These are phyloP conservation scores for Zasmidium angulare DNA, from an alignment of 2,329 filamentous ascomycete genomes.

Conservation along the genomic window DNA sequence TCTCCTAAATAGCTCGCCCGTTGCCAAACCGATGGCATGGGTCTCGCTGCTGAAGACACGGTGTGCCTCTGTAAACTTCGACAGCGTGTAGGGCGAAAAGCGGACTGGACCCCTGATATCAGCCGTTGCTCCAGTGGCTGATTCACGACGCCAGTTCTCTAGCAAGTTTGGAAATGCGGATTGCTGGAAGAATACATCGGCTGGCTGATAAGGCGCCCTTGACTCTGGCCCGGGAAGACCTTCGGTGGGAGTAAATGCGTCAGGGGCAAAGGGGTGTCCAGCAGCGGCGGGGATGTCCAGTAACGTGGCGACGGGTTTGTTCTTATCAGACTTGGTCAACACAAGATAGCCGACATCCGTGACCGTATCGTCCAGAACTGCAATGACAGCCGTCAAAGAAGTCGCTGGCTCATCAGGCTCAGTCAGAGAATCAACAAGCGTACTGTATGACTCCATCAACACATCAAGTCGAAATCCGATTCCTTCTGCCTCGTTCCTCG, in stretches of 20 bases:
- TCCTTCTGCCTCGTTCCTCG: conserved; percentile 44
- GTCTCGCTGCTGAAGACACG: conserved; percentile 70
- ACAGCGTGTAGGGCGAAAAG: conserved; percentile 68
- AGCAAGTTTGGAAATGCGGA: conserved; percentile 52
- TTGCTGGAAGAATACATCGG: conserved; percentile 58
- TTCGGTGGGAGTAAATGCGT: conserved; percentile 12
- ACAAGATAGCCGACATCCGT: conserved; percentile 59
- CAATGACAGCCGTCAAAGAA: conserved; percentile 45
- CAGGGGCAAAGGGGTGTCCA: conserved; percentile 50
- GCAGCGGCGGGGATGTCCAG: conserved; percentile 55
- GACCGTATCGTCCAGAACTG: conserved; percentile 48
- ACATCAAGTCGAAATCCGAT: conserved; percentile 57
- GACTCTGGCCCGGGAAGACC: conserved; percentile 55
- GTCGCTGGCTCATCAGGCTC: conserved; percentile 29
- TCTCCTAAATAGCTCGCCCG: conserved; percentile 70
- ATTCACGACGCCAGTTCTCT: conserved; percentile 37
- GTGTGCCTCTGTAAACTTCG: conserved; percentile 71
- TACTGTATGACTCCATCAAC: conserved; percentile 53
- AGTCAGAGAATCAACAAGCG: conserved; percentile 46
- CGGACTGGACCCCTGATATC: conserved; percentile 66
- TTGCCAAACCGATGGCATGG: conserved; percentile 65
- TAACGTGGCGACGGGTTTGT: conserved; percentile 48
- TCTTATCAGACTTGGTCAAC: conserved; percentile 40
- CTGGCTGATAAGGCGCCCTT: conserved; percentile 53
- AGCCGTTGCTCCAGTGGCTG: conserved; percentile 39